Base-by-base conservation (phyloP, 1,284 basidiomycete genomes). In the Prillingera fragicola region DNA sequence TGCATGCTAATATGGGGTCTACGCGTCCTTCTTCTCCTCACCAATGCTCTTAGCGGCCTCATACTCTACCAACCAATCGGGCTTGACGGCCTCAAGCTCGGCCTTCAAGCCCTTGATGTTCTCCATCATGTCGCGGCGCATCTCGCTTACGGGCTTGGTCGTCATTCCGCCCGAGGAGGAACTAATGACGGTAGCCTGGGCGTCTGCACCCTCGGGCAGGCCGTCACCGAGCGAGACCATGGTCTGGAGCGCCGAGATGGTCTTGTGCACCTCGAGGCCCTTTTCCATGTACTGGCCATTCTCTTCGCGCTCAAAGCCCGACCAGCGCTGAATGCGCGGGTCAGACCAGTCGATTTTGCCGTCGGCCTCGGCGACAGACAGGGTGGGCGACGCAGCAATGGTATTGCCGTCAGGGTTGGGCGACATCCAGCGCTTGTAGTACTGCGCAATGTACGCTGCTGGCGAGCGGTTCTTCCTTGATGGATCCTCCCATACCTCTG, bases 271-370 rank as follows among this genome's bases (percentile, higher is more conserved):
- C 34, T 55, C 54, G 37, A 54, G 34, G 25, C 46, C 44, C 38
- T 52, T 45, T 33, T 59, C 57, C 12, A 64, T 46, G 46, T 53
- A 69, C 33, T 54, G 52, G 17, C 48, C 53, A 49, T 68, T 69
- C 47, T 65, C 55, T 35, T 51, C 48, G 33, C 57, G 51, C 48
- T 63, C 65, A 6, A 35, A 35, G 8, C 59, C 48, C 24, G 24
- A 40, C 67, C 65, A 69, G 24, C 34, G 38, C 44, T 63, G 57
- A 24, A 70, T 59, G 40, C 68, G 48, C 32, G 50, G 46, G 50
- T 70, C 67, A 12, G 49, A 43, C 68, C 68, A 70, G 46, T 63
- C 42, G 12, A 69, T 45, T 13, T 38, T 4, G 19, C 15, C 55
- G 14, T 47, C 40, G 7, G 28, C 44, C 12, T 38, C 28, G 8